Percentiles rank a stretch among this genome's conserved stretches.
Conservation (phyloP, 208 protist genomes). For the Crithidia thermophila region DNA sequence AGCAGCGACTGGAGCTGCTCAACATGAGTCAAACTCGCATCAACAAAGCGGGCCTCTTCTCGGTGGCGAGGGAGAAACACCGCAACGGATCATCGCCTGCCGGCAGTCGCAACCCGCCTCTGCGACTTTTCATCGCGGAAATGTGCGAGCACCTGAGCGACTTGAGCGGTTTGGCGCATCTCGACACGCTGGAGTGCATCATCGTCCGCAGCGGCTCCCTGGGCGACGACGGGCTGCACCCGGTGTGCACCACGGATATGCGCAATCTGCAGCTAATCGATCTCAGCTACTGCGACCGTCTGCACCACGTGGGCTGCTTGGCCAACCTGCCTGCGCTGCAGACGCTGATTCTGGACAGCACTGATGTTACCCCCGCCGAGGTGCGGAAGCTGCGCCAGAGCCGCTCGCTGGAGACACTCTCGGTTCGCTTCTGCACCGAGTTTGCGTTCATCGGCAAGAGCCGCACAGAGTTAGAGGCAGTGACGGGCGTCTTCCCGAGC, state of each 20-base stretch:
- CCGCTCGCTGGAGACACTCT: conserved; percentile 42
- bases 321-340: conserved; percentile 36
- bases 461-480: conserved; percentile 22
- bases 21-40: conserved; percentile 58
- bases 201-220: conserved; percentile 64
- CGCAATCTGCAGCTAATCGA: conserved; percentile 41
- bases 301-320: conserved; percentile 39
- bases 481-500: conserved; percentile 34
- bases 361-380: conserved; percentile 44
- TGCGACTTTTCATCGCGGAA: conserved; percentile 61
- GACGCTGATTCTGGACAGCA: conserved; percentile 63
- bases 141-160: conserved; percentile 50
- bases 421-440: conserved; percentile 57
- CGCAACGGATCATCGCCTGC: not conserved
- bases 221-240: conserved; percentile 32
- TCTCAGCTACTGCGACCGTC: conserved; percentile 69
- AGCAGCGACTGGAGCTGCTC: conserved; percentile 49
- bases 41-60: conserved; percentile 32
- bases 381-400: conserved; percentile 35
- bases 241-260: conserved; percentile 24
- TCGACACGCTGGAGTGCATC: conserved; percentile 45
- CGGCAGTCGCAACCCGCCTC: conserved; percentile 16
- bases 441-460: conserved; percentile 41
- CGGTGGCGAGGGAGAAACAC: not conserved
- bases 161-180: conserved; percentile 38